Evolutionary conservation across 2,329 filamentous ascomycete genomes (phyloP).

Genomic region (Fusarium odoratissimum): DNA sequence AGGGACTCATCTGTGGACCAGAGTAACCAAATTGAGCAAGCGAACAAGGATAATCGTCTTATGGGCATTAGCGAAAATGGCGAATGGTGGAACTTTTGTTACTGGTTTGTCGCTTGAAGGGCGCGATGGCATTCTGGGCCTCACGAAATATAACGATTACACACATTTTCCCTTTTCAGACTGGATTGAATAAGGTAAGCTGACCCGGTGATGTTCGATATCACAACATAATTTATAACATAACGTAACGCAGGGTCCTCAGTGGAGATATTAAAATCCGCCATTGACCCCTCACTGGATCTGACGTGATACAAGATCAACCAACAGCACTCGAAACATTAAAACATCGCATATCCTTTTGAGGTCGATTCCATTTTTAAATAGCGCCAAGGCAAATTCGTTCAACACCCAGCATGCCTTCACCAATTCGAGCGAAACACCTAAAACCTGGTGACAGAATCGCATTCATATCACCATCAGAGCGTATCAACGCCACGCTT

Average conservation of each 20-base stretch:
- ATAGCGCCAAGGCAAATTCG: rapidly evolving
- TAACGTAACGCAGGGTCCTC: not conserved
- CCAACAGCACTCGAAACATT: not conserved
- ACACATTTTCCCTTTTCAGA: not conserved
- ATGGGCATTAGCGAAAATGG: not conserved
- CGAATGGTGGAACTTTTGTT: conserved; percentile 11
- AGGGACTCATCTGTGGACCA: not conserved
- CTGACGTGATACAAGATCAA: too few species aligned
- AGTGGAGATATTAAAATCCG: conserved; percentile 2
- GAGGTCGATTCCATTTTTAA: rapidly evolving
- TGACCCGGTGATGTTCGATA: rapidly evolving
- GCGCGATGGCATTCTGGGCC: not conserved
- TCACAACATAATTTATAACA: not conserved
- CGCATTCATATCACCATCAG: conserved; percentile 55
- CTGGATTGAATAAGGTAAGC: not conserved
- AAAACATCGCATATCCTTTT: rapidly evolving
- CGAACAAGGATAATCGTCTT: not conserved
- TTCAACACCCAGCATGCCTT: conserved; percentile 12
- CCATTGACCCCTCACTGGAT: not conserved
- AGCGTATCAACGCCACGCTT: conserved; percentile 49
- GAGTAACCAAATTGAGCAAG: not conserved
- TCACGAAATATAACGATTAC: not conserved
- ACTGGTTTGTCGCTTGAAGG: not conserved
- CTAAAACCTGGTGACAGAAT: conserved; percentile 53
- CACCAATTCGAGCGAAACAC: conserved; percentile 40